phyloP scores from a whole-genome alignment of 139 green algal genomes.

The Gonium pectorale region DNA sequence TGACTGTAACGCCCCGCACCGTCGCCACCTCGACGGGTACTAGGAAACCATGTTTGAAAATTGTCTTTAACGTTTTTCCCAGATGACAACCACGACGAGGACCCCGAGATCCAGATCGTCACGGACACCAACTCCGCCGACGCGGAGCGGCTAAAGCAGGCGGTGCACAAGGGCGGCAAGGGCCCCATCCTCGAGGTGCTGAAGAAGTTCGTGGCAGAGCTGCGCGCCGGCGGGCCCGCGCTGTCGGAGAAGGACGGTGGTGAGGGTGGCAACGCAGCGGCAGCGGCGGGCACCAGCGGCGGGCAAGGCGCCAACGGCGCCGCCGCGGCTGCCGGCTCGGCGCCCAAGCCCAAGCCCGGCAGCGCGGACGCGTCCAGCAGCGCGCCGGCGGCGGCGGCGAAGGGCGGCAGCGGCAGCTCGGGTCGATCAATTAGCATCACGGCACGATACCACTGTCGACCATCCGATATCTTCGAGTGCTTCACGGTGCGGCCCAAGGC shows the following conservation, averaged over 20 bases:
- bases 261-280: neutral
- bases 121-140: slow-evolving; percentile 22
- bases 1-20: too few relatives aligned
- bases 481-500: slow-evolving; percentile 62
- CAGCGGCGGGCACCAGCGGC: neutral
- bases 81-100: slow-evolving; percentile 93
- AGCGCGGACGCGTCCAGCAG: neutral
- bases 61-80: slow-evolving; percentile 38
- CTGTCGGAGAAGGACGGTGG: slow-evolving; percentile 8
- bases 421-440: slow-evolving; percentile 62
- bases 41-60: too few relatives aligned
- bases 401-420: neutral
- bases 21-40: too few relatives aligned
- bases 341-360: slow-evolving; percentile 11
- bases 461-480: slow-evolving; percentile 86
- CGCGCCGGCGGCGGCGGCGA: slow-evolving; percentile 17
- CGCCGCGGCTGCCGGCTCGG: neutral
- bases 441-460: slow-evolving; percentile 78
- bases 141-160: slow-evolving; percentile 34
- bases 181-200: slow-evolving; percentile 60
- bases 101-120: slow-evolving; percentile 77
- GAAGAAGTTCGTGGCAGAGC: slow-evolving; percentile 75
- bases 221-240: slow-evolving; percentile 67
- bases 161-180: slow-evolving; percentile 48
- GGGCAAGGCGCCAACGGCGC: slow-evolving; percentile 2